Evolutionary conservation across 2,329 filamentous ascomycete species (phyloP).

Genomic region (Paraconiothyrium brasiliense): DNA sequence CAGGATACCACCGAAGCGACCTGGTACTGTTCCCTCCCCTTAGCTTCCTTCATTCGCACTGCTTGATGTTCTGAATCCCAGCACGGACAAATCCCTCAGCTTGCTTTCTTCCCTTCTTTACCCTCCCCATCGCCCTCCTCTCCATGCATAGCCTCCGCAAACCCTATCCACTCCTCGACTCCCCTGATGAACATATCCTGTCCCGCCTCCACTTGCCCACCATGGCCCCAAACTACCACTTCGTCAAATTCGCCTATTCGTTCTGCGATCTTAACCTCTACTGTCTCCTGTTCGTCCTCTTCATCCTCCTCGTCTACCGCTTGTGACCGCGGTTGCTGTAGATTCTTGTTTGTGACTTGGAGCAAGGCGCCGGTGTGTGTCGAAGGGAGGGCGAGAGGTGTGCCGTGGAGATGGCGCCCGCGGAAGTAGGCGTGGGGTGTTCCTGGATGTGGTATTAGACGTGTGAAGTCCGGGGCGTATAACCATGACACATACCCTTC

Average conservation of each 20-base stretch:
- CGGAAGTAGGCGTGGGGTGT: constrained; percentile 56
- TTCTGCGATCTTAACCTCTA: constrained; percentile 60
- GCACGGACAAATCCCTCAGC: neutral
- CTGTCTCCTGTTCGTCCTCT: constrained; percentile 28
- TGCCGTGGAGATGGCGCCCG: constrained; percentile 80
- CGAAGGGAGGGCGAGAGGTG: constrained; percentile 71
- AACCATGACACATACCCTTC: neutral
- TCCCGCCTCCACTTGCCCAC: constrained; percentile 67
- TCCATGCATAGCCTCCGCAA: constrained; percentile 67
- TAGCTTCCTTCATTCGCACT: neutral
- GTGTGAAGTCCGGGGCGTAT: neutral
- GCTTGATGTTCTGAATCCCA: neutral
- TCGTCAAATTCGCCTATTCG: constrained; percentile 75
- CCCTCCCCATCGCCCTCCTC: constrained; percentile 25
- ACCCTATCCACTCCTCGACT: constrained; percentile 80
- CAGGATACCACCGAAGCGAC: neutral
- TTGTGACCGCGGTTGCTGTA: constrained; percentile 21
- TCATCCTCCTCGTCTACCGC: constrained; percentile 2
- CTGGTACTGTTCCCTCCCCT: neutral
- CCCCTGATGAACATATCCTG: constrained; percentile 77
- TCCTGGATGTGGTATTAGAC: constrained; percentile 20
- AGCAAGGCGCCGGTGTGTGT: constrained; percentile 68
- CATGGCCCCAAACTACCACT: constrained; percentile 86
- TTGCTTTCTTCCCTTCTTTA: constrained; percentile 3
- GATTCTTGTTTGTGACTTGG: constrained; percentile 37